Percentiles rank a stretch among this genome's conserved stretches.
Conservation (phyloP, 2,329 filamentous ascomycete species). For the Pseudogymnoascus sp. region DNA sequence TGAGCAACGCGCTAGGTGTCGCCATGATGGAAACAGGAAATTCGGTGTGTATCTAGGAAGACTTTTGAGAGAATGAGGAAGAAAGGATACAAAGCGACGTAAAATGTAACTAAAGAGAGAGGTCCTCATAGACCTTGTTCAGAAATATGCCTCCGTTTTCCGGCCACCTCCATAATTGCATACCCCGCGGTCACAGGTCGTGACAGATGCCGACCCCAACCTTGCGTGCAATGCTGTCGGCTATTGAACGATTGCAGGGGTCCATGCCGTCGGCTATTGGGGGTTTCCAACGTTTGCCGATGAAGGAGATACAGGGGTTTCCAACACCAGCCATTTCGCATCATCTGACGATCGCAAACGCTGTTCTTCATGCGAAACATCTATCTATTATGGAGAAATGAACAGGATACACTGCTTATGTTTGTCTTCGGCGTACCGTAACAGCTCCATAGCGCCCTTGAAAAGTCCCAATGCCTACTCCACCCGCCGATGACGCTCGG, state of each 20-base stretch:
- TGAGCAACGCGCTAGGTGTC: slow-evolving; percentile 17
- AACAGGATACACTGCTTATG: neutral
- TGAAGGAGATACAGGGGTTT: neutral
- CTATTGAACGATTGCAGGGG: neutral
- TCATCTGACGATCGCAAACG: neutral
- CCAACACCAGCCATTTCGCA: neutral
- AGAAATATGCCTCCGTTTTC: neutral
- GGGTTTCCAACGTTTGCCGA: neutral
- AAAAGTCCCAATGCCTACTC: neutral
- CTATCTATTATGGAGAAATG: neutral
- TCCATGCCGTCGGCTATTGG: neutral
- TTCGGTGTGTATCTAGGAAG: neutral
- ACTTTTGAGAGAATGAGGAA: neutral
- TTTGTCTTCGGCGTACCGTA: neutral
- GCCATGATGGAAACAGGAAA: neutral
- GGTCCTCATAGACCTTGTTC: neutral
- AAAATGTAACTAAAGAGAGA: neutral
- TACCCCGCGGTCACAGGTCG: neutral
- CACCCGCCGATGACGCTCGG: neutral
- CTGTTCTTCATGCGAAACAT: neutral
- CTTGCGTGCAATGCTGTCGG: neutral
- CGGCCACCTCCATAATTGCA: neutral
- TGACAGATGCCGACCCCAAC: neutral
- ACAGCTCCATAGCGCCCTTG: neutral
- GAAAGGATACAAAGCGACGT: neutral